Evolutionary conservation across 2,329 filamentous ascomycete species (phyloP).

Genomic region (Penicillium sp.): DNA sequence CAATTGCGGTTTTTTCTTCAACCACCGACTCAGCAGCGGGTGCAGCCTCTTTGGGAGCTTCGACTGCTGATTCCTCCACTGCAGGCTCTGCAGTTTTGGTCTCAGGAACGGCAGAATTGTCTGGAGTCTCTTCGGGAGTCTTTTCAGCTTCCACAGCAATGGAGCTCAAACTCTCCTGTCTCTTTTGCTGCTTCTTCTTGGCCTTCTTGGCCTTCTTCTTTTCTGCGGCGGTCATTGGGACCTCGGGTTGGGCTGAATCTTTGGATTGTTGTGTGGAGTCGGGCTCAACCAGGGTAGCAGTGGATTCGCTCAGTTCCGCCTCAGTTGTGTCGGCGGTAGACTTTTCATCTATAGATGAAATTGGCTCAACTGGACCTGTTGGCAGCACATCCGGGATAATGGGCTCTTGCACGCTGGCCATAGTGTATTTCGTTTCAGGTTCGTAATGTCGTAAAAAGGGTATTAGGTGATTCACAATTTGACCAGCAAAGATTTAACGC

Average conservation of each 20-base stretch:
- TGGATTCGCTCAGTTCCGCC: slow-evolving; percentile 1
- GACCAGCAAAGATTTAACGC: slow-evolving; percentile 28
- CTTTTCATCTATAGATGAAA: slow-evolving; percentile 11
- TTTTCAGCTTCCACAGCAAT: slow-evolving; percentile 11
- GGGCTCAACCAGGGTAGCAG: neutral
- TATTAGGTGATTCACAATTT: slow-evolving; percentile 21
- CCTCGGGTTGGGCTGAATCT: slow-evolving; percentile 4
- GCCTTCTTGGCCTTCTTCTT: slow-evolving; percentile 22
- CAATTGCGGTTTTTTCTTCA: slow-evolving; percentile 5
- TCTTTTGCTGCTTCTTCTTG: slow-evolving; percentile 25
- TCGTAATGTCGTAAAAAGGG: slow-evolving; percentile 21
- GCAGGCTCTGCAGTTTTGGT: slow-evolving; percentile 9
- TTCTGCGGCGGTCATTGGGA: slow-evolving; percentile 17
- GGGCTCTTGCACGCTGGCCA: slow-evolving; percentile 11
- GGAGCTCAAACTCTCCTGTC: slow-evolving; percentile 14
- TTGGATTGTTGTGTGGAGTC: neutral
- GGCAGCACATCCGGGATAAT: slow-evolving; percentile 9
- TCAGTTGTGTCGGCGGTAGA: neutral
- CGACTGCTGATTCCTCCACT: slow-evolving; percentile 7
- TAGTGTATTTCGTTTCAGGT: slow-evolving; percentile 23
- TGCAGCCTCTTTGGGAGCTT: slow-evolving; percentile 7
- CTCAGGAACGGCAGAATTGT: slow-evolving; percentile 4
- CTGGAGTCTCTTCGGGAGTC: slow-evolving; percentile 3
- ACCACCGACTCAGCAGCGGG: neutral
- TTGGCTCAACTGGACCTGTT: slow-evolving; percentile 17